These are phyloP conservation scores for Myriosclerotinia scirpicola DNA, from an alignment of 2,329 filamentous ascomycete species.

Conservation along the genomic window DNA sequence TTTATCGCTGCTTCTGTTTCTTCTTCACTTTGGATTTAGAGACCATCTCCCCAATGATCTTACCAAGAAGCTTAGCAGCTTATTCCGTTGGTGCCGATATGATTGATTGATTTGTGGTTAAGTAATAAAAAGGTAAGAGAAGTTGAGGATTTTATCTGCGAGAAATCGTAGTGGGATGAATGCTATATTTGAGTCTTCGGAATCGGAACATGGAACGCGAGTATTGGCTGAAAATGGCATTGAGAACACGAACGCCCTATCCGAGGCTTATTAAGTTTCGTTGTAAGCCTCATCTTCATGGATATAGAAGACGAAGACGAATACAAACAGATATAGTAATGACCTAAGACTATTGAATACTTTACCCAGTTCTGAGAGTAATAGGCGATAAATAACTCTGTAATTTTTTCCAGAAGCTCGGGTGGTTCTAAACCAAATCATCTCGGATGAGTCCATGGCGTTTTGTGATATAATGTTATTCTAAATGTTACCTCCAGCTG, in stretches of 20 bases:
- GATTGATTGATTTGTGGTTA: constrained; percentile 26
- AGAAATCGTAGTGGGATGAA: too few relatives aligned
- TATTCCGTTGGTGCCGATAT: constrained; percentile 38
- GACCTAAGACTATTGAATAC: constrained; percentile 12
- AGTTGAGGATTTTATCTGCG: neutral
- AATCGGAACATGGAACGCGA: constrained; percentile 5
- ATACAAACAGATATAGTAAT: neutral
- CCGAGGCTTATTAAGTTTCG: neutral
- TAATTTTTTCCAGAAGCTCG: constrained; percentile 11
- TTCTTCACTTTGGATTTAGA: constrained; percentile 93
- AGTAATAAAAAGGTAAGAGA: neutral
- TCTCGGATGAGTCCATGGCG: constrained; percentile 6
- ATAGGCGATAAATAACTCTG: constrained; percentile 5
- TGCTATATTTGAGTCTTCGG: constrained; percentile 5
- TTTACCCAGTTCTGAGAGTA: constrained; percentile 18
- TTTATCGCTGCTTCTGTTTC: constrained; percentile 79
- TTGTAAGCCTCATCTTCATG: neutral
- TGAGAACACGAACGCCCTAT: neutral
- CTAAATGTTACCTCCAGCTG: neutral
- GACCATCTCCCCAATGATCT: constrained; percentile 84
- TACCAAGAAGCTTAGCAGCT: constrained; percentile 65
- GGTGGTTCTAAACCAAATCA: constrained; percentile 16
- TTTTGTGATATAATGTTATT: constrained; percentile 6
- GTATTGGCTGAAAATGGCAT: neutral
- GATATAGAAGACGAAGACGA: neutral